Evolutionary conservation across 1,284 basidiomycete species (phyloP).

Genomic region (Chondrostereum purpureum): DNA sequence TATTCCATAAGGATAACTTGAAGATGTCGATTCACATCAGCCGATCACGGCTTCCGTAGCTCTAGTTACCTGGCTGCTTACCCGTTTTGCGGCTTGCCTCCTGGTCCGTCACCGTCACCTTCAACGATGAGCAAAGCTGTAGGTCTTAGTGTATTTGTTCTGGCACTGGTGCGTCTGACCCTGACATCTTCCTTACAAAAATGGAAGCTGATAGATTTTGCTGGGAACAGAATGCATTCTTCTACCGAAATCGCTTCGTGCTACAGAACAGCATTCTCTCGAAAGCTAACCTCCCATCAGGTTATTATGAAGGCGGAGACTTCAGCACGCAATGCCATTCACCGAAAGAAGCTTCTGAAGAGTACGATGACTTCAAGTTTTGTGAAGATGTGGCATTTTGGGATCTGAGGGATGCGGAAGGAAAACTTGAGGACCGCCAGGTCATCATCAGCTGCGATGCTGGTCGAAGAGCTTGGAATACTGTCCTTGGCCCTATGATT

Average conservation of each 20-base stretch:
- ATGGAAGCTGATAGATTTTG: neutral
- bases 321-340: conserved; percentile 32
- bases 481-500: conserved; percentile 56
- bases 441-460: conserved; percentile 51
- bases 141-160: no score
- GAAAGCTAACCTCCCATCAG: conserved; percentile 2
- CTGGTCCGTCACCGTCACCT: no score
- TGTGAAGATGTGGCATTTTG: conserved; percentile 64
- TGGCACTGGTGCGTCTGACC: no score
- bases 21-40: no score
- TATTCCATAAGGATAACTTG: no score
- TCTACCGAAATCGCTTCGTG: neutral
- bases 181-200: neutral
- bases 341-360: conserved; percentile 25
- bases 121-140: no score
- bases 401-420: conserved; percentile 37
- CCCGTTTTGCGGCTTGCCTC: no score
- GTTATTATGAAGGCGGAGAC: conserved; percentile 2
- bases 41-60: no score
- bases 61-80: no score
- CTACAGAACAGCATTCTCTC: conserved; percentile 1
- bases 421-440: conserved; percentile 30
- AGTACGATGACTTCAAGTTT: conserved; percentile 31
- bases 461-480: conserved; percentile 52
- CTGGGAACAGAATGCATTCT: neutral